Conservation (phyloP, 768 basidiomycete genomes). For the Russula ochroleuca region DNA sequence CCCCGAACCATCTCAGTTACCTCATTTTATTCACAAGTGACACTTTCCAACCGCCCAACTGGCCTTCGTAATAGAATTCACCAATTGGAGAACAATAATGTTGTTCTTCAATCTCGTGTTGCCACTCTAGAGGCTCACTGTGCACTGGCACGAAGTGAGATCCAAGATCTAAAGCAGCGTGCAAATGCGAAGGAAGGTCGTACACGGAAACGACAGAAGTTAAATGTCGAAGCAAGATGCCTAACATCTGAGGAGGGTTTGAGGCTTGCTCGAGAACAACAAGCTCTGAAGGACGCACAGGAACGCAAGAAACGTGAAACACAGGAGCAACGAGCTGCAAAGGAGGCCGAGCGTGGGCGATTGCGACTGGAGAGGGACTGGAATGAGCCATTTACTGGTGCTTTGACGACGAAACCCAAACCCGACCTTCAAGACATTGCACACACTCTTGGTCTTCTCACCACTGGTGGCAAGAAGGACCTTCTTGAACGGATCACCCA, state of each 20-base stretch:
- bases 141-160: neutral
- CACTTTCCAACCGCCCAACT: too few relatives aligned
- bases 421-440: too few relatives aligned
- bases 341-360: neutral
- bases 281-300: neutral
- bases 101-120: neutral
- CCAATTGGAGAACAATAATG: neutral
- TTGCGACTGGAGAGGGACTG: too few relatives aligned
- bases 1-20: too few relatives aligned
- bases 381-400: too few relatives aligned
- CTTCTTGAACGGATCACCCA: too few relatives aligned
- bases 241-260: neutral
- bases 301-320: too few relatives aligned
- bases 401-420: too few relatives aligned
- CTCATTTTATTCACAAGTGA: too few relatives aligned
- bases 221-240: slow-evolving; percentile 3
- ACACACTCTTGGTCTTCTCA: too few relatives aligned
- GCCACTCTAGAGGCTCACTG: neutral
- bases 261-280: neutral
- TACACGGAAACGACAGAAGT: neutral
- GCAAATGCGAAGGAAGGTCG: neutral
- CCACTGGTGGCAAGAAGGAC: too few relatives aligned
- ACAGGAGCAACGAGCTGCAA: neutral
- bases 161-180: neutral
- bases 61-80: too few relatives aligned